phyloP scores from a whole-genome alignment of 2,329 filamentous ascomycete species.

The Paraphaeosphaeria minitans region DNA sequence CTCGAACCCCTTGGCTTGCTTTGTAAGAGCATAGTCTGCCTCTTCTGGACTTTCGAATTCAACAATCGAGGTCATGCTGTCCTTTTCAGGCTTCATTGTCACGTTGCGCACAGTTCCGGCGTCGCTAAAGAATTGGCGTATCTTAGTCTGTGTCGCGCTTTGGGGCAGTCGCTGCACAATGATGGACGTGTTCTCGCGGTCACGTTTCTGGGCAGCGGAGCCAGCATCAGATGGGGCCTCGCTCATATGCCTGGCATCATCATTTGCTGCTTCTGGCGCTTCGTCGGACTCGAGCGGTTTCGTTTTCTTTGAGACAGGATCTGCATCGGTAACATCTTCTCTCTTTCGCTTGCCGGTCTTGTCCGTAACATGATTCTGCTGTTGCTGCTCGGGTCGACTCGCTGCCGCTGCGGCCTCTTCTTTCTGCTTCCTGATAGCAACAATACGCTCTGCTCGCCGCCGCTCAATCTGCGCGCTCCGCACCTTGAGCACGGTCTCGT shows the following conservation, averaged over 20 bases:
- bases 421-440: slow-evolving; percentile 65
- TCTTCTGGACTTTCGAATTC: slow-evolving; percentile 86
- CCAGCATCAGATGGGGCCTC: slow-evolving; percentile 45
- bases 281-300: slow-evolving; percentile 51
- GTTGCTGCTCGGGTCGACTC: slow-evolving; percentile 22
- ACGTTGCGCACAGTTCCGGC: slow-evolving; percentile 85
- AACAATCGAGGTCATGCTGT: slow-evolving; percentile 73
- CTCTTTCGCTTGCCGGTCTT: slow-evolving; percentile 73
- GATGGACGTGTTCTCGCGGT: slow-evolving; percentile 88
- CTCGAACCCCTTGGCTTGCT: slow-evolving; percentile 79
- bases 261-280: slow-evolving; percentile 13
- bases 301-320: slow-evolving; percentile 69
- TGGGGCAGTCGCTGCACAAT: slow-evolving; percentile 77
- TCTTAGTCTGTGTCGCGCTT: slow-evolving; percentile 70
- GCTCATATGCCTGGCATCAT: slow-evolving; percentile 30
- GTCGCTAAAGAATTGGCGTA: slow-evolving; percentile 89
- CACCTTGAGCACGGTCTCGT: slow-evolving; percentile 78
- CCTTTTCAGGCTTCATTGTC: slow-evolving; percentile 66
- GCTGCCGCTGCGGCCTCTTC: slow-evolving; percentile 63
- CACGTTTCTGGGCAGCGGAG: slow-evolving; percentile 65
- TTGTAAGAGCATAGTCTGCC: slow-evolving; percentile 77
- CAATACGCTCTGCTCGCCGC: slow-evolving; percentile 60
- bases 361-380: slow-evolving; percentile 50
- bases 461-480: slow-evolving; percentile 75
- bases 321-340: slow-evolving; percentile 53